Evolutionary conservation across 331 rosid species (phyloP).

Genomic region (Telfairia occidentalis): DNA sequence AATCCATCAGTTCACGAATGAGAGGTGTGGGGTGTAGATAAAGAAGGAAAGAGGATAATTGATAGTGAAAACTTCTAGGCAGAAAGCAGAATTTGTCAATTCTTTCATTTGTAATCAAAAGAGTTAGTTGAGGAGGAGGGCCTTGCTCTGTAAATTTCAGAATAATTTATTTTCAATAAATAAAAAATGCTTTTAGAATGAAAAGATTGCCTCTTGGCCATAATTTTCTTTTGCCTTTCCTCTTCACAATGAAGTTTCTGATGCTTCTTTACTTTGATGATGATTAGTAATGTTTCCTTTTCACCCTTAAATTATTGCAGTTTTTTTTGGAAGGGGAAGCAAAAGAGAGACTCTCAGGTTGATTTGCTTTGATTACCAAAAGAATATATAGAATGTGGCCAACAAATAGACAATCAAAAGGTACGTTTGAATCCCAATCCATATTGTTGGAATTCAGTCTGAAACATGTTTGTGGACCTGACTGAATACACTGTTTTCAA

Average conservation of each 20-base stretch:
- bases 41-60: slow-evolving; percentile 24
- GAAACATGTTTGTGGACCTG: background rate
- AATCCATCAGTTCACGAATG: slow-evolving; percentile 15
- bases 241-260: background rate
- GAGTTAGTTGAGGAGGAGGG: slow-evolving; percentile 17
- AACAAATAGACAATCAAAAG: background rate
- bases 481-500: background rate
- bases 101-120: slow-evolving; percentile 56
- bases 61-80: slow-evolving; percentile 21
- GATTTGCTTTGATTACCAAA: background rate
- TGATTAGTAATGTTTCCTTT: background rate
- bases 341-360: background rate
- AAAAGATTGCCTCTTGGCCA: background rate
- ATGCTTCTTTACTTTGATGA: background rate
- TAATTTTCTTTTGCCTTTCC: background rate
- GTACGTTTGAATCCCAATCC: background rate
- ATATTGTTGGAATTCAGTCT: background rate
- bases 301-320: background rate
- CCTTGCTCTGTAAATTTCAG: slow-evolving; percentile 19
- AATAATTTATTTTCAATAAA: slow-evolving; percentile 15
- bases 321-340: background rate
- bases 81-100: slow-evolving; percentile 42
- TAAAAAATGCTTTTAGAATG: background rate
- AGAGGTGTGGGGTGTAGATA: slow-evolving; percentile 47
- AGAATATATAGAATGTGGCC: background rate